These are phyloP conservation scores for Gracilariopsis chorda DNA, from an alignment of 23 red algal genomes.

Conservation along the genomic window DNA sequence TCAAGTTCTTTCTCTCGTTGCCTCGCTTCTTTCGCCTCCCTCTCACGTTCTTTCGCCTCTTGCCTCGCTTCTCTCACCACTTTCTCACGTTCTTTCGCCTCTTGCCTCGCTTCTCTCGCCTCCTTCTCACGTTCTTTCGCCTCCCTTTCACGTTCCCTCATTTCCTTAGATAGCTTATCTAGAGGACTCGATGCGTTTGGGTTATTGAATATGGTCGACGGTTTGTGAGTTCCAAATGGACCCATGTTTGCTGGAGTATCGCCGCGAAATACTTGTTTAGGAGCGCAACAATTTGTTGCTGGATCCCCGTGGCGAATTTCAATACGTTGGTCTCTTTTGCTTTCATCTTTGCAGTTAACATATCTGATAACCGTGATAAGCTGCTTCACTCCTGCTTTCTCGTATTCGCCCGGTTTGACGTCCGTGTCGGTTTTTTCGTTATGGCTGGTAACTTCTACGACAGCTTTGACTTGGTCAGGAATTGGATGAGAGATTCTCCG, in stretches of 20 bases:
- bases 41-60: background rate
- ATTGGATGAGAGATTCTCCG: background rate
- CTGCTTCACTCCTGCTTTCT: background rate
- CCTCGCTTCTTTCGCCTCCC: too few species aligned
- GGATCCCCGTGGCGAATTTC: background rate
- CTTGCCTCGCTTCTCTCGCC: background rate
- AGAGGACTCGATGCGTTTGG: background rate
- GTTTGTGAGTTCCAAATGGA: background rate
- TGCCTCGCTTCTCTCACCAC: background rate
- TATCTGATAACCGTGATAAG: background rate
- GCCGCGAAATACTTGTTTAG: background rate
- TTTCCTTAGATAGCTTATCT: background rate
- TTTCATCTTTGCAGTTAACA: background rate
- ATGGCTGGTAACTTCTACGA: background rate
- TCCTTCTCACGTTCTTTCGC: background rate
- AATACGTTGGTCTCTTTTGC: background rate
- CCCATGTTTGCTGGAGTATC: background rate
- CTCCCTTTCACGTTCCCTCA: background rate
- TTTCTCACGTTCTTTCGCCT: background rate
- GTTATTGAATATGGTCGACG: background rate
- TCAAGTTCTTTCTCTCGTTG: too few species aligned
- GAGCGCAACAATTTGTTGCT: background rate
- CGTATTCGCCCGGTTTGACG: background rate
- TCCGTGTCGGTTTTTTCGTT: background rate
- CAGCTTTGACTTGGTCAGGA: background rate